Percentiles rank a stretch among this genome's conserved stretches.
phyloP scores from a whole-genome alignment of 306 rosid species.

The Luffa aegyptiaca region DNA sequence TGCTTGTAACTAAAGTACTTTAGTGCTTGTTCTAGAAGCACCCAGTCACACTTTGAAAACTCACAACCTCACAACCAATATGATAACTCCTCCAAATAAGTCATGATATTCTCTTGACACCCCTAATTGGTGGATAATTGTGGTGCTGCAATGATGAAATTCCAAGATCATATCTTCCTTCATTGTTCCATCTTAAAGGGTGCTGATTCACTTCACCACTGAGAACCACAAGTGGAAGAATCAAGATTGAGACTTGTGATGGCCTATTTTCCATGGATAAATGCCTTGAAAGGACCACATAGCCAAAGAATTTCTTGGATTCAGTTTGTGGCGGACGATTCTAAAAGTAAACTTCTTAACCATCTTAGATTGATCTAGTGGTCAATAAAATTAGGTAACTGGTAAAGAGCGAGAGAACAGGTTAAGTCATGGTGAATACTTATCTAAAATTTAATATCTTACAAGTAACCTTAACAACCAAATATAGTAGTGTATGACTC shows the following conservation, averaged over 20 bases:
- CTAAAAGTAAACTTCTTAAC: background rate
- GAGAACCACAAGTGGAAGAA: background rate
- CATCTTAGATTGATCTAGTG: too few relatives aligned
- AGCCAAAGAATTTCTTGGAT: background rate
- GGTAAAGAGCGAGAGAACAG: too few relatives aligned
- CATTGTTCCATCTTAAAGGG: background rate
- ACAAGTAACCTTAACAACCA: background rate
- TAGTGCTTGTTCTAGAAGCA: background rate
- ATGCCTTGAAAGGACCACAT: background rate
- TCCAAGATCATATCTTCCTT: background rate
- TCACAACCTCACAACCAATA: background rate
- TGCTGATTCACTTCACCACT: conserved; percentile 7
- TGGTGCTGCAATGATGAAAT: conserved; percentile 4
- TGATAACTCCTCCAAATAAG: background rate
- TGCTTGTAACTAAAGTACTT: background rate
- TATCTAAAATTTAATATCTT: too few relatives aligned
- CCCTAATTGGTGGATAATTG: background rate
- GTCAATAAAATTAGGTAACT: too few relatives aligned
- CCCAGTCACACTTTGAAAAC: background rate
- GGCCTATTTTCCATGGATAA: background rate
- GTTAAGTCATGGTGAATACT: too few relatives aligned
- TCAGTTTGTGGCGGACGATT: background rate
- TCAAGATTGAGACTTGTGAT: background rate
- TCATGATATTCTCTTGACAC: background rate
- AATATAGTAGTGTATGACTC: too few relatives aligned